Percentiles rank a stretch among this genome's conserved stretches.
These are phyloP conservation scores for Nicotiana benthamiana DNA, from an alignment of 257 asterid species.

Conservation along the genomic window DNA sequence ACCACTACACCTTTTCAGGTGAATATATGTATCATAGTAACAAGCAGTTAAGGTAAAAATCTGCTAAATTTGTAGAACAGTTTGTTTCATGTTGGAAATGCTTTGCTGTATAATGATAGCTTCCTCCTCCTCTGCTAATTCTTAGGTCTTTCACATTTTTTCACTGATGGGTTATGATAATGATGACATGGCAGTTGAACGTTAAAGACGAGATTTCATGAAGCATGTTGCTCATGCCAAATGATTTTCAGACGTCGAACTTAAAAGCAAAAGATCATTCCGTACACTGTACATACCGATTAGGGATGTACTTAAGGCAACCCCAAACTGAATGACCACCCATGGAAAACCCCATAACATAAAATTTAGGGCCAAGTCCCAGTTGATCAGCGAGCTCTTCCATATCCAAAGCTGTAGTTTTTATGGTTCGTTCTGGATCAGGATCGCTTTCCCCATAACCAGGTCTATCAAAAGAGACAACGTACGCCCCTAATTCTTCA, in stretches of 20 bases:
- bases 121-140: not conserved
- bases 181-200: not conserved
- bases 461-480: slow-evolving; percentile 67
- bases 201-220: not conserved
- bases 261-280: not conserved
- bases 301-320: slow-evolving; percentile 63
- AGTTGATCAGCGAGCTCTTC: slow-evolving; percentile 66
- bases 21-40: not conserved
- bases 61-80: not conserved
- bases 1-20: not conserved
- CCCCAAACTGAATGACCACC: slow-evolving; percentile 78
- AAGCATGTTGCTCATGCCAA: not conserved
- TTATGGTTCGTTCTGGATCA: slow-evolving; percentile 44
- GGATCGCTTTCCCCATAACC: slow-evolving; percentile 90
- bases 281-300: slow-evolving; percentile 26
- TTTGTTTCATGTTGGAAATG: not conserved
- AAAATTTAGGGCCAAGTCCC: slow-evolving; percentile 52
- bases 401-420: slow-evolving; percentile 51
- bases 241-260: not conserved
- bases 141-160: not conserved
- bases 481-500: slow-evolving; percentile 46
- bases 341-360: slow-evolving; percentile 56
- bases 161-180: not conserved
- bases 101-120: not conserved
- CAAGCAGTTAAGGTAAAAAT: not conserved